Evolutionary conservation across 495 filamentous ascomycete species (phyloP).

Genomic region (Penicillium flavigenum): DNA sequence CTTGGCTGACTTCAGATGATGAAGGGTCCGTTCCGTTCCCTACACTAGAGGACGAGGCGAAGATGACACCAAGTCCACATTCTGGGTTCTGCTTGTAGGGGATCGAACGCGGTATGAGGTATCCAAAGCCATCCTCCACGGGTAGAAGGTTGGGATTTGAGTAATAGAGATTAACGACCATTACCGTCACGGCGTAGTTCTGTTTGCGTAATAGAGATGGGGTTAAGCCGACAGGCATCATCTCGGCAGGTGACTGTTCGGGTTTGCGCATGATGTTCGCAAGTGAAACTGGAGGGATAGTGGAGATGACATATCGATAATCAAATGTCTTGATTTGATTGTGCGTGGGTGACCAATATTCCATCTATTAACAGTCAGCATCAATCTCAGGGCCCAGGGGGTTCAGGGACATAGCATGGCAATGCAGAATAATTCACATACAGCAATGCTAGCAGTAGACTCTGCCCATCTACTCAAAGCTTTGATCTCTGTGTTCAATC

Average conservation of each 20-base stretch:
- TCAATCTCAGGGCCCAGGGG: not conserved
- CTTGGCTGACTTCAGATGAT: slow-evolving; percentile 39
- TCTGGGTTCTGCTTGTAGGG: slow-evolving; percentile 76
- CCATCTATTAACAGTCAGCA: slow-evolving; percentile 1
- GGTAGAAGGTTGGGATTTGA: slow-evolving; percentile 59
- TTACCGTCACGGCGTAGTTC: slow-evolving; percentile 72
- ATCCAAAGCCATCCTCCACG: slow-evolving; percentile 73
- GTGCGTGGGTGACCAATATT: not conserved
- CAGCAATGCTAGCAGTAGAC: not conserved
- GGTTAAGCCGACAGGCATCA: slow-evolving; percentile 5
- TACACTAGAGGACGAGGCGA: slow-evolving; percentile 68
- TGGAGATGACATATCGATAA: slow-evolving; percentile 70
- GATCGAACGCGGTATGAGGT: slow-evolving; percentile 76
- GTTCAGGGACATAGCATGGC: not conserved
- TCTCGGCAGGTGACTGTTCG: not conserved
- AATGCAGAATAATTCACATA: slow-evolving; percentile 2
- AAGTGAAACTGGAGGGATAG: slow-evolving; percentile 53
- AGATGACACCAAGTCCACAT: slow-evolving; percentile 82
- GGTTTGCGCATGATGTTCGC: slow-evolving; percentile 25
- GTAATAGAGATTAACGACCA: slow-evolving; percentile 91
- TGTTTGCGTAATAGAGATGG: slow-evolving; percentile 29
- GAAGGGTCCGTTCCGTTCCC: slow-evolving; percentile 6
- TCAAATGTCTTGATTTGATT: not conserved
- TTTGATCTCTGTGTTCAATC: slow-evolving; percentile 23
- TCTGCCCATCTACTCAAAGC: not conserved